A percentile compares a stretch with the other conserved stretches of the same genome.
Evolutionary conservation across 2,329 filamentous ascomycete genomes (phyloP).

Genomic region (Penicillium sp.): DNA sequence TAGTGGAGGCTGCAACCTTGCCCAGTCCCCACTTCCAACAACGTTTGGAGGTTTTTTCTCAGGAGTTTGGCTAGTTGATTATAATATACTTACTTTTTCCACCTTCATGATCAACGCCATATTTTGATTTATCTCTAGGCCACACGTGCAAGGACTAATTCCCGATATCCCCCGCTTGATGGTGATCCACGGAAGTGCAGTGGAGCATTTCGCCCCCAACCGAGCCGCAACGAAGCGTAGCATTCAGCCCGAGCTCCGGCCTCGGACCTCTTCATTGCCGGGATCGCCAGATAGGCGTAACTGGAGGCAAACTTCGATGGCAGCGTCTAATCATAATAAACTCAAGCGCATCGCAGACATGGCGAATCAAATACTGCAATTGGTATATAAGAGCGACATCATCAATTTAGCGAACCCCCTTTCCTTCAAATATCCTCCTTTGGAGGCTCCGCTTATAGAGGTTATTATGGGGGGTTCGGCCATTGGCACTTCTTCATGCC

Average conservation of each 20-base stretch:
- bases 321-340: not conserved
- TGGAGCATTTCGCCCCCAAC: not conserved
- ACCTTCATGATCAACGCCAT: not conserved
- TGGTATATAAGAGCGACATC: too few relatives aligned
- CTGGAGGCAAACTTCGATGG: not conserved
- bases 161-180: not conserved
- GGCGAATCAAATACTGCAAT: too few relatives aligned
- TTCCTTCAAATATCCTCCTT: too few relatives aligned
- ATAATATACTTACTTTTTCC: too few relatives aligned
- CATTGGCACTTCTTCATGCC: too few relatives aligned
- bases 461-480: too few relatives aligned
- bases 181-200: not conserved
- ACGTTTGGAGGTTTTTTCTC: not conserved
- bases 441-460: too few relatives aligned
- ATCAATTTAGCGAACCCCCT: too few relatives aligned
- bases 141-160: not conserved
- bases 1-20: conserved; percentile 1
- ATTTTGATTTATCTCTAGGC: not conserved
- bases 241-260: not conserved
- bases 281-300: not conserved
- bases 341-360: not conserved
- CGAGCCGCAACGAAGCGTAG: conserved; percentile 2
- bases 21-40: not conserved
- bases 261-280: not conserved
- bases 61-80: not conserved